Percentiles rank a stretch among this genome's conserved stretches.
Conservation (phyloP, 2,329 filamentous ascomycete genomes). For the Knufia fluminis region DNA sequence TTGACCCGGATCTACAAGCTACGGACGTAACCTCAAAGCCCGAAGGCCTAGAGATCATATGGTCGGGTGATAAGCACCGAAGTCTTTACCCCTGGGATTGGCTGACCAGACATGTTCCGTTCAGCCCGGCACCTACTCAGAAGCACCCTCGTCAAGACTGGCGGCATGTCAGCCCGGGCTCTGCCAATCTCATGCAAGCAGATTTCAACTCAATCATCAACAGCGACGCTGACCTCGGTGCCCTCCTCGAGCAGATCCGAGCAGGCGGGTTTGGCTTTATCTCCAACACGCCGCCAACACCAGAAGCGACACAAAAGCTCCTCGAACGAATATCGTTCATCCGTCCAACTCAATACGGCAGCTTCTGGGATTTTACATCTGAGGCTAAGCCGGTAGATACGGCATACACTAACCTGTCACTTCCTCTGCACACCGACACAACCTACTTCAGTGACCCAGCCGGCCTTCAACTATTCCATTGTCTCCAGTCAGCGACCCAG, state of each 20-base stretch:
- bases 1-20: slow-evolving; percentile 29
- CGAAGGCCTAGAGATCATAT: slow-evolving; percentile 15
- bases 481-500: slow-evolving; percentile 48
- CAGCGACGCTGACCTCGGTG: slow-evolving; percentile 35
- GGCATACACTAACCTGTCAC: slow-evolving; percentile 76
- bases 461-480: slow-evolving; percentile 84
- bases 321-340: slow-evolving; percentile 79
- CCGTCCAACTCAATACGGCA: slow-evolving; percentile 82
- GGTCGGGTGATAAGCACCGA: slow-evolving; percentile 14
- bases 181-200: neutral
- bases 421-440: slow-evolving; percentile 84
- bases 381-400: slow-evolving; percentile 82
- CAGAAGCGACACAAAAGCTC: slow-evolving; percentile 63
- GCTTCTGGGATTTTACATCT: slow-evolving; percentile 79
- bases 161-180: slow-evolving; percentile 5
- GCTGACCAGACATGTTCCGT: slow-evolving; percentile 40
- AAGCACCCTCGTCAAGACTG: slow-evolving; percentile 3
- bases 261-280: slow-evolving; percentile 19
- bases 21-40: slow-evolving; percentile 6
- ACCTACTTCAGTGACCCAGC: slow-evolving; percentile 93
- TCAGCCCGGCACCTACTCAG: slow-evolving; percentile 20
- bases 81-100: slow-evolving; percentile 59
- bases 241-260: slow-evolving; percentile 18
- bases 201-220: slow-evolving; percentile 49
- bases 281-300: slow-evolving; percentile 27